phyloP scores from a whole-genome alignment of 2,329 filamentous ascomycete genomes.

The Pseudogymnoascus sp. region DNA sequence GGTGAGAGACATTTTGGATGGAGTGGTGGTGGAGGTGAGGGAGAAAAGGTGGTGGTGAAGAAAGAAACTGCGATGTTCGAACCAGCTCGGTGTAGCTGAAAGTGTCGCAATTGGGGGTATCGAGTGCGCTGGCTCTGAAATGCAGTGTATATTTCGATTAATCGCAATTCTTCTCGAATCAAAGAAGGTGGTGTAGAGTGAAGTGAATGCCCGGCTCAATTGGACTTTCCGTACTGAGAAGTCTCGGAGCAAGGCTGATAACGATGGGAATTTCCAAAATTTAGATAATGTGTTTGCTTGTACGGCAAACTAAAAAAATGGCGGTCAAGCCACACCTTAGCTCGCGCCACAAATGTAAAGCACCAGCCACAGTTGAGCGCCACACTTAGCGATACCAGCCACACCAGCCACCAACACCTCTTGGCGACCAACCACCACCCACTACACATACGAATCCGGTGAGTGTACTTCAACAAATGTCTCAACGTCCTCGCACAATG shows the following conservation, averaged over 20 bases:
- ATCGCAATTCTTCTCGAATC: neutral
- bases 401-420: neutral
- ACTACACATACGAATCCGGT: neutral
- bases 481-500: neutral
- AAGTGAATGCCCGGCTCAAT: neutral
- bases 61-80: neutral
- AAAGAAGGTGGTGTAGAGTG: neutral
- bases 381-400: no score
- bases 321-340: neutral
- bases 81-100: no score
- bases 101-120: neutral
- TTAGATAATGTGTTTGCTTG: neutral
- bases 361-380: no score
- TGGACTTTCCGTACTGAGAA: neutral
- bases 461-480: neutral
- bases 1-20: slow-evolving; percentile 29
- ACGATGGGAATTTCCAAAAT: neutral
- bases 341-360: neutral
- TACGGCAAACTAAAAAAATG: neutral
- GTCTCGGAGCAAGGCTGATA: neutral
- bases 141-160: neutral
- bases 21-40: slow-evolving; percentile 9
- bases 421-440: neutral
- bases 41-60: neutral
- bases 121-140: neutral